Conservation (phyloP, 257 asterid genomes). For the Lithospermum erythrorhizon region DNA sequence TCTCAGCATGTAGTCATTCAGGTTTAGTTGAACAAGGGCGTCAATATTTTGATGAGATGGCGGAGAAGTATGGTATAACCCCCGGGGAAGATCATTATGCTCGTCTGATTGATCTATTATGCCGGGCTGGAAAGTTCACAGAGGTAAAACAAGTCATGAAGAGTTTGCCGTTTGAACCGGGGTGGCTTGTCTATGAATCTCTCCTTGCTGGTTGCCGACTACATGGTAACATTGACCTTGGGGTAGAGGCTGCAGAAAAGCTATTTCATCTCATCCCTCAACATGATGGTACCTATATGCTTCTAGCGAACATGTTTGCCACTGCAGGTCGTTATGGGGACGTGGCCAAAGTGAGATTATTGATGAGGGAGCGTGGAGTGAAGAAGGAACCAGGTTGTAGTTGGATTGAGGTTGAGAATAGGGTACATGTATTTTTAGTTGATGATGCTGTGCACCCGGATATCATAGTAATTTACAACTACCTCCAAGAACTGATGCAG, state of each 20-base stretch:
- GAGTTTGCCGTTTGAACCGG: slow-evolving; percentile 4
- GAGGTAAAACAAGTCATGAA: slow-evolving; percentile 2
- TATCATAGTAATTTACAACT: background rate
- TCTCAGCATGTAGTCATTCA: slow-evolving; percentile 7
- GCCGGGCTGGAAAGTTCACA: slow-evolving; percentile 6
- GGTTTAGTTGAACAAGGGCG: slow-evolving; percentile 8
- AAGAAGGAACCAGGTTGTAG: slow-evolving; percentile 8
- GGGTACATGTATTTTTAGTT: slow-evolving; percentile 4
- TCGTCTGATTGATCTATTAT: slow-evolving; percentile 6
- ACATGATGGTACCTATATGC: slow-evolving; percentile 1
- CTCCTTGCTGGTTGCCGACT: slow-evolving; percentile 7
- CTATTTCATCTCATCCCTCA: background rate
- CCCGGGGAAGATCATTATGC: slow-evolving; percentile 10
- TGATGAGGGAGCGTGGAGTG: slow-evolving; percentile 4
- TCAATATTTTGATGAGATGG: slow-evolving; percentile 4
- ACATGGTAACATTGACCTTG: slow-evolving; percentile 5
- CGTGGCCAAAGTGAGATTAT: slow-evolving; percentile 2
- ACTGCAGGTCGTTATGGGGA: slow-evolving; percentile 6
- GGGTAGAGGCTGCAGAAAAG: slow-evolving; percentile 6
- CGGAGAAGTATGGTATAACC: slow-evolving; percentile 1
- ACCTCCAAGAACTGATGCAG: slow-evolving; percentile 1
- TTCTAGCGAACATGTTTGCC: slow-evolving; percentile 1
- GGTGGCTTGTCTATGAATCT: background rate
- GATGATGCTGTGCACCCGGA: slow-evolving; percentile 2
- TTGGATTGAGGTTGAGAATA: slow-evolving; percentile 4